Base-by-base conservation (phyloP, 202 grass and related monocot genomes). In the Schoenoplectus tabernaemontani region DNA sequence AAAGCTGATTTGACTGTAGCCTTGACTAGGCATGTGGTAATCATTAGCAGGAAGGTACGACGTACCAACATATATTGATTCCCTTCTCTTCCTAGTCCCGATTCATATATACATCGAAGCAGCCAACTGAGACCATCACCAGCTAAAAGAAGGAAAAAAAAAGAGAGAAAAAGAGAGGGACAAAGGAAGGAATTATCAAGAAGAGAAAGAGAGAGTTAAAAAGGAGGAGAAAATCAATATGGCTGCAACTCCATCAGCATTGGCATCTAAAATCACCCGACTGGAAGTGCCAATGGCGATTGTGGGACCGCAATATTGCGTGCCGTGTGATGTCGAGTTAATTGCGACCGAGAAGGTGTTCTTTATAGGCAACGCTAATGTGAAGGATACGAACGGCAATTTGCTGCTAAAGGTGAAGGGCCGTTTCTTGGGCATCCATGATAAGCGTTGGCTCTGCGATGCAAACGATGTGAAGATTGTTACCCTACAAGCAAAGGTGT, bases 401-500 rank as follows among this genome's bases (percentile, higher is more conserved):
- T 36, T 81, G 3, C 24, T 89, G 53, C 78, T 95, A 1, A 78
- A 44, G 6, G 83, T 89, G 19, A 79, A 83, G 56, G 87, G 87
- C 74, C 61, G 64, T 1, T 1, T 79, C 44, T 59, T 91, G 44
- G 85, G 57, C 73, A 0, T 95, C 72, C 65, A 70, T 46, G 23
- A 63, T 30, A 83, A 83, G 44, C 89, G 87, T 22, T 47, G 87
- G 13, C 54, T 95, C 23, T 78, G 32, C 46, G 92, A 96, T 62
- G 68, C 47, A 48, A 78, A 61, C 41, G 83, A 83, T 5, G 44
- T 42, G 17, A 73, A 78, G 12, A 20, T 91, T 43, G 7, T 96
- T 53, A 48, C 89, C 71, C 46, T 96, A 85, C 64, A 85, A 0
- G 3, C 76, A 1, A 95, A 96, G 92, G 87, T 91, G n/a, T 16